These are phyloP conservation scores for Aureobasidium pullulans DNA, from an alignment of 2,329 filamentous ascomycete genomes.

Conservation along the genomic window DNA sequence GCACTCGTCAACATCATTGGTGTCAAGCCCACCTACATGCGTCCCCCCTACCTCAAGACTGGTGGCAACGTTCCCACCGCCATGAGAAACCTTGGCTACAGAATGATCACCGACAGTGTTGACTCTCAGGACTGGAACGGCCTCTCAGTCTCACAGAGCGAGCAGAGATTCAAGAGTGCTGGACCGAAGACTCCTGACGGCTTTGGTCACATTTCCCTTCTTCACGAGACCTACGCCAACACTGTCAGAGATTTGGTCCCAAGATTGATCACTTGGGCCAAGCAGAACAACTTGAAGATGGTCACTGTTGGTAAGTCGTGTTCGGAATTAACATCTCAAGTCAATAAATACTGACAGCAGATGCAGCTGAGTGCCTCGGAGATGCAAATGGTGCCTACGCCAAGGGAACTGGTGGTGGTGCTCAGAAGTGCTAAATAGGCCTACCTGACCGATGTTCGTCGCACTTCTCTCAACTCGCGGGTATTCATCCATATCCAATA, in stretches of 20 bases:
- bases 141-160: not conserved
- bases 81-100: conserved; percentile 11
- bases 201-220: not conserved
- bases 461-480: too few species aligned
- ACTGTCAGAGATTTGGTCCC: conserved; percentile 2
- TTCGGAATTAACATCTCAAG: too few species aligned
- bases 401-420: not conserved
- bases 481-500: too few species aligned
- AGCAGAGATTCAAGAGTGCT: not conserved
- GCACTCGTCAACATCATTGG: conserved; percentile 12
- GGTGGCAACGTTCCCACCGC: conserved; percentile 7
- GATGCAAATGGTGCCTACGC: not conserved
- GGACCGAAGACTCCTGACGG: not conserved
- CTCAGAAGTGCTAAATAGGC: not conserved
- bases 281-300: conserved; percentile 10
- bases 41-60: conserved; percentile 11
- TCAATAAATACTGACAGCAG: not conserved
- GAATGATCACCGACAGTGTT: conserved; percentile 8
- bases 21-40: conserved; percentile 12
- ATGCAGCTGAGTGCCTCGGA: conserved; percentile 1
- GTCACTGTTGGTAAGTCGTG: conserved; percentile 5
- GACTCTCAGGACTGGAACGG: conserved; percentile 13
- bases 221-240: conserved; percentile 2
- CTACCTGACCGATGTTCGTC: too few species aligned
- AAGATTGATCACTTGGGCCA: conserved; percentile 11